Conservation (phyloP, 2,329 filamentous ascomycete genomes). For the Venturia carpophila region DNA sequence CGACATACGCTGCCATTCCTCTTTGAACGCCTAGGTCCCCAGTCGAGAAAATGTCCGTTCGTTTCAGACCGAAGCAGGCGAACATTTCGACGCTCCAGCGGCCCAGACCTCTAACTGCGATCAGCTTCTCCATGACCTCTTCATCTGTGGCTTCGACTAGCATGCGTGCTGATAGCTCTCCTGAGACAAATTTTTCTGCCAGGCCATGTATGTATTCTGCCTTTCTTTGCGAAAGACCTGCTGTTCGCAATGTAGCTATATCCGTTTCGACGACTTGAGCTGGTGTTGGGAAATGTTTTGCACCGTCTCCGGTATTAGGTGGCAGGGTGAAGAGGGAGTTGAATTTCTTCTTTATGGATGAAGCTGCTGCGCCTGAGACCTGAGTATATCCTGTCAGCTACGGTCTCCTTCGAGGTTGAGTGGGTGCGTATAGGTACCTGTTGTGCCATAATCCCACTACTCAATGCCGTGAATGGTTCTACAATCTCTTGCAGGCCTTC, state of each 20-base stretch:
- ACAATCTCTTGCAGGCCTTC: constrained; percentile 76
- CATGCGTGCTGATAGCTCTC: constrained; percentile 68
- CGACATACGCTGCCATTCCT: constrained; percentile 83
- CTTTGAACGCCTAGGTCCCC: constrained; percentile 88
- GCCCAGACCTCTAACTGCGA: constrained; percentile 78
- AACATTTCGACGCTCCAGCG: constrained; percentile 98
- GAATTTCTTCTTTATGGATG: constrained; percentile 81
- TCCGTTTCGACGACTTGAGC: constrained; percentile 58
- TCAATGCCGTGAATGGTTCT: constrained; percentile 78
- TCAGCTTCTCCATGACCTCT: constrained; percentile 72
- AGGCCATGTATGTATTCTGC: constrained; percentile 89
- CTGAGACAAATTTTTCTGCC: constrained; percentile 67
- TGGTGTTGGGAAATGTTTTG: constrained; percentile 62
- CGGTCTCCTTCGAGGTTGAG: background rate
- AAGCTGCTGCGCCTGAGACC: constrained; percentile 85
- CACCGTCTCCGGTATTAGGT: constrained; percentile 22
- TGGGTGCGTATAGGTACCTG: constrained; percentile 42
- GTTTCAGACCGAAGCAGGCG: constrained; percentile 87
- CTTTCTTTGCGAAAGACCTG: constrained; percentile 87
- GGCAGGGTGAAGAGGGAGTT: constrained; percentile 56
- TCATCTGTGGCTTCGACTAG: constrained; percentile 75
- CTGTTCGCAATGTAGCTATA: constrained; percentile 65
- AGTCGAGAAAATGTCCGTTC: constrained; percentile 86
- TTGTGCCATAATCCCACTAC: constrained; percentile 87
- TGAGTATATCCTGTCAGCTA: constrained; percentile 21